Percentiles rank a stretch among this genome's conserved stretches.
Evolutionary conservation across 805 yeast genomes (phyloP).

Genomic region (Wickerhamiella galacta): DNA sequence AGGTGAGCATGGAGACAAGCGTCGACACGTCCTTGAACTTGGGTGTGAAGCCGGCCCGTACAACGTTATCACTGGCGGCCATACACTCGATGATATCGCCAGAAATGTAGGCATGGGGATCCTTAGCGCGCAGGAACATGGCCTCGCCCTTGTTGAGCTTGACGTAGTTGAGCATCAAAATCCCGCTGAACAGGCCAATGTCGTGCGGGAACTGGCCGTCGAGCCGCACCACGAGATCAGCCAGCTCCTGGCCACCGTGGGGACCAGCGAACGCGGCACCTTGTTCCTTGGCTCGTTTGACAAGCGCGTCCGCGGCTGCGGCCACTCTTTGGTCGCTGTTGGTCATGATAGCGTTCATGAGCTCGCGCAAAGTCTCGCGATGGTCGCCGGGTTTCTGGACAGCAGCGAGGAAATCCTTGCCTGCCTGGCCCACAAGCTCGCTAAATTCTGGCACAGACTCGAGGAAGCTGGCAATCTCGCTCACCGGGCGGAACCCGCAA

Average conservation of each 20-base stretch:
- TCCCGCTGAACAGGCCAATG: conserved; percentile 91
- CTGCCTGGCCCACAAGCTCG: conserved; percentile 49
- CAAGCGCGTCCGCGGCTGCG: conserved; percentile 44
- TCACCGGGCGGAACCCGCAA: conserved; percentile 91
- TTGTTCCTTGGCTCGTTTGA: conserved; percentile 40
- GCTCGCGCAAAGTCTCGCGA: conserved; percentile 49
- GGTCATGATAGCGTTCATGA: conserved; percentile 76
- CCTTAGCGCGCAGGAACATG: conserved; percentile 89
- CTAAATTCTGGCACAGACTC: conserved; percentile 60
- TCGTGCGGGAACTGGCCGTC: conserved; percentile 84
- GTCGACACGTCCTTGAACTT: conserved; percentile 90
- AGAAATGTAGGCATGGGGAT: conserved; percentile 92
- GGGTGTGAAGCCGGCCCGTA: conserved; percentile 98
- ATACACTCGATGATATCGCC: conserved; percentile 98
- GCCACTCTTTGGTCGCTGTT: conserved; percentile 45
- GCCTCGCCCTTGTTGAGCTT: conserved; percentile 78
- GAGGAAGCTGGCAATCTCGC: conserved; percentile 54
- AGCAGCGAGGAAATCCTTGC: conserved; percentile 34
- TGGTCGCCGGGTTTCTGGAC: conserved; percentile 28
- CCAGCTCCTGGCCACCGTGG: conserved; percentile 33
- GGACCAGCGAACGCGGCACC: conserved; percentile 19
- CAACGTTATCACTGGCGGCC: conserved; percentile 98
- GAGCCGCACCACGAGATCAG: conserved; percentile 59
- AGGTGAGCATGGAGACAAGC: conserved; percentile 81
- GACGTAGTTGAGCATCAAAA: conserved; percentile 81